Evolutionary conservation across 2,329 filamentous ascomycete genomes (phyloP), one percentile per base, ranked within the genome.

Genomic region (Lecanicillium sp.): DNA sequence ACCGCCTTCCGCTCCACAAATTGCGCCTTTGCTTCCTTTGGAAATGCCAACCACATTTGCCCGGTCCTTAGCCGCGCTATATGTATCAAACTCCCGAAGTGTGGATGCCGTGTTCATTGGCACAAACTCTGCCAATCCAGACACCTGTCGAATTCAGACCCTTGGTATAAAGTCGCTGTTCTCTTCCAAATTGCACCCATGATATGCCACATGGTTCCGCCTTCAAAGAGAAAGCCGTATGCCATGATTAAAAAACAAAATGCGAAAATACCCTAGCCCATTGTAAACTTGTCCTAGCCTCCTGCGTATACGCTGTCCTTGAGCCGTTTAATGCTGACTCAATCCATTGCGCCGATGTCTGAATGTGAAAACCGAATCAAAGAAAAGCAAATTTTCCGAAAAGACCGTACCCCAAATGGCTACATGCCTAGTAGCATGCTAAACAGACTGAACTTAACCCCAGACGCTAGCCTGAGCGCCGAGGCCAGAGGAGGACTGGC

Each of bases 381-480:
- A 40, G 36, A 46, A 37, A 46, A 45, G 33, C n/a, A 32, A 20
- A 31, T 25, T 25, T 25, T 11, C 22, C 33, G 37, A 44, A 46
- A 32, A 50, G 46, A 44, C 32, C 18, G 17, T 30, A 35, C 38
- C 25, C 39, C 39, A 29, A 18, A 22, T 28, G 9, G 6, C 22
- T 25, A 25, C 22, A 11, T 11, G 22, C 22, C 22, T 25, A 7
- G 13, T 28, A 33, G 14, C 4, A 11, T 19, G n/a, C n/a, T n/a
- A n/a, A n/a, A n/a, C n/a, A n/a, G n/a, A n/a, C n/a, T n/a, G 17
- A 5, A 12, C 13, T 46, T 81, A 96, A 52, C 89, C 89, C 89
- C 89, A 97, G 50, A 96, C 90, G 48, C 87, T 94, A 48, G 89
- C 88, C 60, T 94, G 87, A 45, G 89, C 84, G 48, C 88, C 86